Conservation (phyloP, 805 yeast species). For the Ogataea parapolymorpha region DNA sequence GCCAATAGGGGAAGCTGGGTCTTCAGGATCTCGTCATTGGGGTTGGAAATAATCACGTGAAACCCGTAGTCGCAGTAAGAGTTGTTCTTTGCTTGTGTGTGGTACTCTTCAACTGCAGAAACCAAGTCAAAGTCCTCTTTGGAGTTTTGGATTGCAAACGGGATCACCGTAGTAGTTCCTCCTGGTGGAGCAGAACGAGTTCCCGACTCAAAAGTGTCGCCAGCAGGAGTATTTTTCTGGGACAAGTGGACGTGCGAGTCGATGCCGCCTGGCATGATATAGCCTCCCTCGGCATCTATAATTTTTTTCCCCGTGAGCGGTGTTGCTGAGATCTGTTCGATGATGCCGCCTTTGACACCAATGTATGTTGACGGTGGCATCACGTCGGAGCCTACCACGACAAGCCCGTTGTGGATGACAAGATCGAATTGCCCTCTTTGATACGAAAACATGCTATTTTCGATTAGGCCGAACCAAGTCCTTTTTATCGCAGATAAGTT, state of each 20-base stretch:
- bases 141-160: constrained; percentile 43
- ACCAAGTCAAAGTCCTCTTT: constrained; percentile 25
- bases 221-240: constrained; percentile 40
- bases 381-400: constrained; percentile 32
- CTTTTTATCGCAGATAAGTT: background rate
- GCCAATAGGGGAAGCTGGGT: constrained; percentile 34
- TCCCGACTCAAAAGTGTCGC: constrained; percentile 44
- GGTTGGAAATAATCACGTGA: constrained; percentile 40
- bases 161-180: constrained; percentile 47
- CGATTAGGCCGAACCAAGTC: background rate
- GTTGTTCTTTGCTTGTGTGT: constrained; percentile 32
- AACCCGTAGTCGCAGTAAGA: constrained; percentile 47
- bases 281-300: constrained; percentile 45
- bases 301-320: constrained; percentile 16
- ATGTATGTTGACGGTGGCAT: constrained; percentile 34
- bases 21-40: constrained; percentile 16
- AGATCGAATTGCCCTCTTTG: constrained; percentile 15
- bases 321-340: constrained; percentile 18
- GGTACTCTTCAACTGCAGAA: constrained; percentile 23
- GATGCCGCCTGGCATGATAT: constrained; percentile 50
- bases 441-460: background rate
- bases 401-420: constrained; percentile 32
- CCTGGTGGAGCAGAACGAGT: constrained; percentile 47
- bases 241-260: constrained; percentile 49
- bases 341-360: constrained; percentile 32